A percentile compares a stretch with the other conserved stretches of the same genome.
Conservation (phyloP, 73 alveolate genomes). For the Paraurostyla sp. region DNA sequence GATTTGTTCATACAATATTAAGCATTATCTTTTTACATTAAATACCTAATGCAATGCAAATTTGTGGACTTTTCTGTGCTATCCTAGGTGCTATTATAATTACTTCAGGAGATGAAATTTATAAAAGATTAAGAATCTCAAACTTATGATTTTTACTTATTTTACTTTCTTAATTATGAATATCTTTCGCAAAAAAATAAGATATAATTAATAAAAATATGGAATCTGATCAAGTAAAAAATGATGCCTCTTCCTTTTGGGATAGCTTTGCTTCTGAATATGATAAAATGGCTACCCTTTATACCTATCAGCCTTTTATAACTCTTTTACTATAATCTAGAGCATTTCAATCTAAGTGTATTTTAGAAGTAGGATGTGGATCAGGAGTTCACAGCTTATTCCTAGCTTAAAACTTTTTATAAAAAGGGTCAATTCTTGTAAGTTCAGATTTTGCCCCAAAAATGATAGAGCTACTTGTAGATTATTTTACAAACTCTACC, state of each 20-base stretch:
- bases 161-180: too few species aligned
- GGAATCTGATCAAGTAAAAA: too few species aligned
- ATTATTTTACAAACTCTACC: too few species aligned
- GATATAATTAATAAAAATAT: too few species aligned
- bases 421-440: neutral
- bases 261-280: neutral
- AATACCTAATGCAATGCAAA: neutral
- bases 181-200: too few species aligned
- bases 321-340: neutral
- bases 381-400: conserved; percentile 36
- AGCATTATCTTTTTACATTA: neutral
- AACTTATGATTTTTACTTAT: too few species aligned
- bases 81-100: neutral
- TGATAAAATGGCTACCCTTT: neutral
- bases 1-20: neutral
- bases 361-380: conserved; percentile 72
- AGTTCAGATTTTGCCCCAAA: neutral
- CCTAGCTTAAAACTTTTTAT: neutral
- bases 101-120: neutral
- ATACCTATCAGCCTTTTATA: neutral
- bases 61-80: neutral
- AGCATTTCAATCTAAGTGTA: neutral
- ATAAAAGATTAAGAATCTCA: too few species aligned
- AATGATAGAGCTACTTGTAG: conserved; percentile 37
- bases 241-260: neutral